Evolutionary conservation across 257 asterid genomes (phyloP).

Genomic region (Osmanthus fragrans): DNA sequence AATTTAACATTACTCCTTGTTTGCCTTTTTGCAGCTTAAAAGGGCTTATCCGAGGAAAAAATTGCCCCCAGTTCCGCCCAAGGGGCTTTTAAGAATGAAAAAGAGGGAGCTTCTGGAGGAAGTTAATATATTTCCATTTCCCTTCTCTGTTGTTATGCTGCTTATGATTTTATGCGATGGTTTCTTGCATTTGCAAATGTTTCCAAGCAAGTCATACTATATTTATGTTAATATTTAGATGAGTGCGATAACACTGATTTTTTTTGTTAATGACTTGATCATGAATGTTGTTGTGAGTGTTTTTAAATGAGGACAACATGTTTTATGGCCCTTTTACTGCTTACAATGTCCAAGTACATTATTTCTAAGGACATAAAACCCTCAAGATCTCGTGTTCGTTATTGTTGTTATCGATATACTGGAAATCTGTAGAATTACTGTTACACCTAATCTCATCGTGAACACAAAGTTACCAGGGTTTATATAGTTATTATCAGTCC

Average conservation of each 20-base stretch:
- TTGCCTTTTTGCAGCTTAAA: constrained; percentile 54
- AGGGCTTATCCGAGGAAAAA: constrained; percentile 52
- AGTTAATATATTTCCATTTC: constrained; percentile 43
- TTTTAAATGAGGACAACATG: background rate
- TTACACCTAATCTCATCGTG: too few relatives aligned
- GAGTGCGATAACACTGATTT: background rate
- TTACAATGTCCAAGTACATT: background rate
- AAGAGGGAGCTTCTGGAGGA: constrained; percentile 54
- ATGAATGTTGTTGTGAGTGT: background rate
- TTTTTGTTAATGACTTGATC: background rate
- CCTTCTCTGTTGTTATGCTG: constrained; percentile 9
- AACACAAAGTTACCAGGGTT: too few relatives aligned
- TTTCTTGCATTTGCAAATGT: background rate
- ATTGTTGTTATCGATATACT: background rate
- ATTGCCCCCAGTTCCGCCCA: constrained; percentile 59
- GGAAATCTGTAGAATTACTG: too few relatives aligned
- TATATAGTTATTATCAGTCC: too few relatives aligned
- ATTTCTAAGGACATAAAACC: constrained; percentile 9
- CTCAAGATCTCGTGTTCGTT: background rate
- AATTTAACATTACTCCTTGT: constrained; percentile 13
- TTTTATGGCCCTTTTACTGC: constrained; percentile 8
- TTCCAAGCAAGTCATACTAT: background rate
- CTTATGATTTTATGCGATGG: background rate
- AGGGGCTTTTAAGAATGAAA: constrained; percentile 51
- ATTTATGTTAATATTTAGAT: background rate